Percentiles rank a stretch among this genome's conserved stretches.
These are phyloP conservation scores for Mycena citricolor DNA, from an alignment of 1,284 basidiomycete genomes.

Conservation along the genomic window DNA sequence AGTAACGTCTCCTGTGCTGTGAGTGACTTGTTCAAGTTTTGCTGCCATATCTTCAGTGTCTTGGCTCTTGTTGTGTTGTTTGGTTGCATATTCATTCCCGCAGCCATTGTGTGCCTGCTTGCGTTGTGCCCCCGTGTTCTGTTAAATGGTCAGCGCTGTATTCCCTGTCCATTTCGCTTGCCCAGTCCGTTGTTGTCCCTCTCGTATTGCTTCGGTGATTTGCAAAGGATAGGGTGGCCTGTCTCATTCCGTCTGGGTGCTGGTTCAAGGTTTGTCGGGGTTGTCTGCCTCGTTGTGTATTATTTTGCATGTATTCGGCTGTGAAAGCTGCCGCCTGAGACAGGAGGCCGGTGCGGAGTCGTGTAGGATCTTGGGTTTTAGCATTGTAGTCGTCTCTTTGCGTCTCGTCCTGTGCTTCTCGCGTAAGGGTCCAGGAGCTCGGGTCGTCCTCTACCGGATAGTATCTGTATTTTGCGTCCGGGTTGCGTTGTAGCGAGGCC, in stretches of 20 bases:
- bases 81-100: background rate
- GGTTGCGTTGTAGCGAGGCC: background rate
- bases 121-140: background rate
- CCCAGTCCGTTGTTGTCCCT: background rate
- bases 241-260: background rate
- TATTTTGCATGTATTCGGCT: no score
- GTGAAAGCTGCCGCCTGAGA: no score
- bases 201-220: background rate
- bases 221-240: background rate
- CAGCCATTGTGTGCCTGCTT: background rate
- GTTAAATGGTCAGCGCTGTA: background rate
- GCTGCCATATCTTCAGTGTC: constrained; percentile 28
- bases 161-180: background rate
- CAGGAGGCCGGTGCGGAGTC: no score
- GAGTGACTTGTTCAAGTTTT: constrained; percentile 33
- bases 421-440: constrained; percentile 9
- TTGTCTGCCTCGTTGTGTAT: no score
- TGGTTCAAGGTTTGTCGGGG: background rate
- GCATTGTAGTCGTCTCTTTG: background rate
- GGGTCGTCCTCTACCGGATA: constrained; percentile 12
- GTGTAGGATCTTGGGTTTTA: no score
- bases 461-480: constrained; percentile 13
- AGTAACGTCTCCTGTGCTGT: constrained; percentile 26
- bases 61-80: background rate
- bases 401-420: background rate